Conservation (phyloP, 2,329 filamentous ascomycete genomes). For the Cladosporium colombiae region DNA sequence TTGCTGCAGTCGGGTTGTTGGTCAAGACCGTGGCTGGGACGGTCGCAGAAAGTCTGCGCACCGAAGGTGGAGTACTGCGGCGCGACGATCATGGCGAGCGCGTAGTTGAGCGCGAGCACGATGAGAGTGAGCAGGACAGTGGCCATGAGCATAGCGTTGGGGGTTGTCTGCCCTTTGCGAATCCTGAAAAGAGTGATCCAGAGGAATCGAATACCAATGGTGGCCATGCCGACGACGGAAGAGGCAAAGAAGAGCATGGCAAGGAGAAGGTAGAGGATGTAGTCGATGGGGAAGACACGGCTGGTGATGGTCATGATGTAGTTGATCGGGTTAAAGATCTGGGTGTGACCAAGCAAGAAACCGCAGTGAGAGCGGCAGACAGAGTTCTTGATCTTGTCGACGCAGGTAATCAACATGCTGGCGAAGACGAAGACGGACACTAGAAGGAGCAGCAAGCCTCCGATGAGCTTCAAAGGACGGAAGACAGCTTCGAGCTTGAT, state of each 20-base stretch:
- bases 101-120: slow-evolving; percentile 88
- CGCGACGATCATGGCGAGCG: slow-evolving; percentile 87
- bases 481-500: slow-evolving; percentile 79
- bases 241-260: slow-evolving; percentile 86
- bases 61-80: slow-evolving; percentile 95
- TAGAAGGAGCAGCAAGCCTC: slow-evolving; percentile 75
- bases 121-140: slow-evolving; percentile 90
- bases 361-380: slow-evolving; percentile 88
- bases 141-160: slow-evolving; percentile 86
- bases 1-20: slow-evolving; percentile 74
- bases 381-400: slow-evolving; percentile 96
- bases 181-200: slow-evolving; percentile 95
- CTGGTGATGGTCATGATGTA: slow-evolving; percentile 81
- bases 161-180: slow-evolving; percentile 81
- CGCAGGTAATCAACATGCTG: slow-evolving; percentile 91
- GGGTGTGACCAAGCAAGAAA: slow-evolving; percentile 84
- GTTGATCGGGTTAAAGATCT: slow-evolving; percentile 94
- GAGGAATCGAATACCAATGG: slow-evolving; percentile 89
- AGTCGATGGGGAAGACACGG: slow-evolving; percentile 86
- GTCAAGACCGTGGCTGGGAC: slow-evolving; percentile 61
- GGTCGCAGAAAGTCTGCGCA: slow-evolving; percentile 89
- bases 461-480: slow-evolving; percentile 83
- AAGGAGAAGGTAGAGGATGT: slow-evolving; percentile 81
- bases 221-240: slow-evolving; percentile 81
- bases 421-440: slow-evolving; percentile 76